These are phyloP conservation scores for Phoma sp. DNA, from an alignment of 2,329 filamentous ascomycete genomes.

Conservation along the genomic window DNA sequence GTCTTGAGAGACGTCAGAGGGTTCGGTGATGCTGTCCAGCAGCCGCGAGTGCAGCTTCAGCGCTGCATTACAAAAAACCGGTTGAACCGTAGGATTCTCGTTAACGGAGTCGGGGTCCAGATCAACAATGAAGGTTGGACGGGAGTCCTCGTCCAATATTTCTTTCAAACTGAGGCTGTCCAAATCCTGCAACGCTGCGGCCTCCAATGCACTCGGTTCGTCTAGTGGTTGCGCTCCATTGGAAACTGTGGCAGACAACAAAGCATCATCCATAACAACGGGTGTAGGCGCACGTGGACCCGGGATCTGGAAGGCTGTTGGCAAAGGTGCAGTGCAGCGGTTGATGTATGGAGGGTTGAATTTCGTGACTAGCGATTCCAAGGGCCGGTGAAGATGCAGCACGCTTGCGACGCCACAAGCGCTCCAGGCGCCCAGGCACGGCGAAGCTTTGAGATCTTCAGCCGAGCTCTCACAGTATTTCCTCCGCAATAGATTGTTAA, in stretches of 20 bases:
- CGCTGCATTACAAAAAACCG: constrained; percentile 41
- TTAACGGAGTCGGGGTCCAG: constrained; percentile 35
- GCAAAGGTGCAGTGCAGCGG: constrained; percentile 3
- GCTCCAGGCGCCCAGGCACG: not conserved
- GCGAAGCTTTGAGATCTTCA: not conserved
- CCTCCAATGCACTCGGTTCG: constrained; percentile 14
- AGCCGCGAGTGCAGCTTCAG: constrained; percentile 37
- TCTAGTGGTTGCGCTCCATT: constrained; percentile 1
- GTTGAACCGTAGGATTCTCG: constrained; percentile 23
- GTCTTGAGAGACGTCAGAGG: not conserved
- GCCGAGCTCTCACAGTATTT: not conserved
- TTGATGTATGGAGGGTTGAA: not conserved
- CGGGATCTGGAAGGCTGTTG: constrained; percentile 2
- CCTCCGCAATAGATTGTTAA: not conserved
- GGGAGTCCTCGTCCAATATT: constrained; percentile 39
- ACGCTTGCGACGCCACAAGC: constrained; percentile 17
- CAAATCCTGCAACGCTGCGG: constrained; percentile 28
- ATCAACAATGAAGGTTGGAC: constrained; percentile 43
- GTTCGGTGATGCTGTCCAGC: constrained; percentile 32
- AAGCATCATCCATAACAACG: constrained; percentile 5
- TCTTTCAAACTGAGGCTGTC: constrained; percentile 34
- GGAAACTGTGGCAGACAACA: not conserved
- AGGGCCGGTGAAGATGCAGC: constrained; percentile 5
- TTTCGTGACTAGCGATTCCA: constrained; percentile 4
- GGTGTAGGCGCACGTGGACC: not conserved